Evolutionary conservation across 768 basidiomycete species (phyloP).

Genomic region (Naganishia antarctica): DNA sequence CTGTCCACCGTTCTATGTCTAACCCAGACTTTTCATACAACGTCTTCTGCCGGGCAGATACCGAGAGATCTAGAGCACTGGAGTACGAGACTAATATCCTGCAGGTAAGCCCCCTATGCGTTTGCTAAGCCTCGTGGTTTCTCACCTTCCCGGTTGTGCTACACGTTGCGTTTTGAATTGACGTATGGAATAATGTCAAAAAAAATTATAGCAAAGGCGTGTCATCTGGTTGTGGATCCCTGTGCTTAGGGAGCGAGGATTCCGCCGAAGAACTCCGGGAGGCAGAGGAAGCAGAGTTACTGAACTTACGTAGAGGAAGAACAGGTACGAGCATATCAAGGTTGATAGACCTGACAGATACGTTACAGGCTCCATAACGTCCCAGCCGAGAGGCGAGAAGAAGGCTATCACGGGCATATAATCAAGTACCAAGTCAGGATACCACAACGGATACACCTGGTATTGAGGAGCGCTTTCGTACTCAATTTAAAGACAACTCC

Average conservation of each 20-base stretch:
- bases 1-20: slow-evolving; percentile 61
- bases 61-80: slow-evolving; percentile 59
- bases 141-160: slow-evolving; percentile 45
- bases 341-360: slow-evolving; percentile 62
- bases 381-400: slow-evolving; percentile 52
- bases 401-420: slow-evolving; percentile 33
- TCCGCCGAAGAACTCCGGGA: too few species aligned
- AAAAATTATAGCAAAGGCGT: neutral
- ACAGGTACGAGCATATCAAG: slow-evolving; percentile 62
- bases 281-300: neutral
- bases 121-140: neutral
- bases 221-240: neutral
- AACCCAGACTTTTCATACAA: slow-evolving; percentile 60
- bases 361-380: slow-evolving; percentile 67
- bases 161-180: too few species aligned
- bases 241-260: neutral
- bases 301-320: slow-evolving; percentile 31
- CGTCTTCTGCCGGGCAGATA: slow-evolving; percentile 58
- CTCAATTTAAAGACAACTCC: slow-evolving; percentile 61
- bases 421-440: slow-evolving; percentile 9
- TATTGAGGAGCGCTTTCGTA: slow-evolving; percentile 55
- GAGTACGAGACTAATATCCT: slow-evolving; percentile 56
- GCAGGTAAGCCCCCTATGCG: neutral
- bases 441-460: slow-evolving; percentile 22
- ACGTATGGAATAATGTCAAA: too few species aligned